Evolutionary conservation across 2,329 filamentous ascomycete species (phyloP), one percentile per base, ranked within the genome.

Genomic region (Ophiostoma tasmaniense): DNA sequence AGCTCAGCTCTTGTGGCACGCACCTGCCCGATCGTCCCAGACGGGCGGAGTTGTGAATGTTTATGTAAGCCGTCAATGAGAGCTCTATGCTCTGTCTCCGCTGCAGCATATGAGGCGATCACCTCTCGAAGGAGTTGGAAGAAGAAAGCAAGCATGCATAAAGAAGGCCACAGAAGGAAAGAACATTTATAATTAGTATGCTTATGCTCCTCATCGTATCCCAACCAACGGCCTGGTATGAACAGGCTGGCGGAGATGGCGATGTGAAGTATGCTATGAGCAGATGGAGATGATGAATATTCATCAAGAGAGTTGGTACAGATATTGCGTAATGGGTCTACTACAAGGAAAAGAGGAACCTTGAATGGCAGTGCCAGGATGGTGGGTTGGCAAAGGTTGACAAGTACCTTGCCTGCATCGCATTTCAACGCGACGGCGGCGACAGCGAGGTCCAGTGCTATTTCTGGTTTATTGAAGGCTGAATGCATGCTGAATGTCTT

Each of bases 21-120:
- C n/a, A 55, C 50, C 50, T 55, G 50, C 50, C 50, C 50, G 50
- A 55, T 55, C 50, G 50, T 55, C 22, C 50, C 50, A 55, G 50
- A 55, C 50, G 3, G 50, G 50, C 50, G 50, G 50, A 55, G 22
- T 55, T 55, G 22, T 25, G 11, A 28, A 55, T 3, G 2, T 2
- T 55, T 55, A 55, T 25, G 22, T 55, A 55, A 55, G 50, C 50
- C 50, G 50, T 17, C 17, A 17, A 45, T 45, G 17, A 20, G 42
- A 45, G 42, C 42, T 45, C 17, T 45, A n/a, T n/a, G n/a, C n/a
- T n/a, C n/a, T n/a, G n/a, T n/a, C n/a, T n/a, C n/a, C n/a, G n/a
- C n/a, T n/a, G n/a, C n/a, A n/a, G n/a, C n/a, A n/a, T n/a, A n/a
- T n/a, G n/a, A n/a, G n/a, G 22, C 50, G 50, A 55, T 55, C 50